Evolutionary conservation across 208 protist species (phyloP), one percentile per base, ranked within the genome.

Genomic region (Phytomonas francai): DNA sequence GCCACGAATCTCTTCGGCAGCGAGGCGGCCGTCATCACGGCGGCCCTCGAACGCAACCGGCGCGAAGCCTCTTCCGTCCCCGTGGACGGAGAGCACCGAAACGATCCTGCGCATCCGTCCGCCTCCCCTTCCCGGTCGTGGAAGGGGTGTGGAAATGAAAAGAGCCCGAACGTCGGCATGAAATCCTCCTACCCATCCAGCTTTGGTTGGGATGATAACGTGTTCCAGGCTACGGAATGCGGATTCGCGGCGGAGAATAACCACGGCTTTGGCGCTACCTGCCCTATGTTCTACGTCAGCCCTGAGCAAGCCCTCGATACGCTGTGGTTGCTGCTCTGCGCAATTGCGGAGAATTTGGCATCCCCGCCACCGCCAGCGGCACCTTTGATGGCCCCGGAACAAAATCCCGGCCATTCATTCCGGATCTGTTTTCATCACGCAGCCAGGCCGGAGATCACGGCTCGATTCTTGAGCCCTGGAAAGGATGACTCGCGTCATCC

Each of bases 311-410:
- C 79, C 0, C 79, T 79, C 32, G 83, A 88, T 60, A 80, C 72
- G 61, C 83, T 88, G 74, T 85, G 76, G 77, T 60, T 83, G 66
- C 75, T 88, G 65, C 73, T 88, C 31, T 80, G 79, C 68, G 68
- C 79, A 28, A 70, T 88, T 11, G 79, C 73, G 30, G 75, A 73
- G 0, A 84, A 84, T 70, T 65, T 69, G 30, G 54, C 12, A 0
- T 33, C 29, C 12, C 7, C 67, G 22, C 63, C 27, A 19, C 11
- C n/a, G 29, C 49, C 51, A n/a, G 54, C 56, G 29, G 33, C 39
- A 36, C 66, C 29, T 51, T 51, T 3, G 58, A 33, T 14, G 51
- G 59, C 27, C 57, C 59, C 8, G 59, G 11, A 39, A 9, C 9
- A 12, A 3, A 9, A 3, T 3, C 9, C 34, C 6, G 34, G 9